Evolutionary conservation across 2,329 filamentous ascomycete species (phyloP).

Genomic region (Aspergillus sp.): DNA sequence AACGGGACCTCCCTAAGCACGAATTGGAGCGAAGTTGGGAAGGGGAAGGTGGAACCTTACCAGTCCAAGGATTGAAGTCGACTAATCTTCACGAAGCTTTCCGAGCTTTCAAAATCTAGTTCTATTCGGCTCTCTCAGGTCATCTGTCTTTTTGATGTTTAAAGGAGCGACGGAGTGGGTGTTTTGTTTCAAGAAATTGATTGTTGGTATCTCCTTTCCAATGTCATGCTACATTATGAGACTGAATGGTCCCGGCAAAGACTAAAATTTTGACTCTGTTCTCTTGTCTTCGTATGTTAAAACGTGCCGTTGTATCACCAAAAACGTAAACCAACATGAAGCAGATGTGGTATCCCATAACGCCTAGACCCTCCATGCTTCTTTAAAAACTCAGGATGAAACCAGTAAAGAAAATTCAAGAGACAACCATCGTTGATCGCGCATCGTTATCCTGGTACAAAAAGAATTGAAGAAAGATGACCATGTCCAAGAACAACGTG

Average conservation of each 20-base stretch:
- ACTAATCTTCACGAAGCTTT: neutral
- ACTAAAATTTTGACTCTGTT: neutral
- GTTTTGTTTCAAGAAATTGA: neutral
- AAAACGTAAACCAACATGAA: neutral
- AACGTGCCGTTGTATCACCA: neutral
- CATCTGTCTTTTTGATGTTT: neutral
- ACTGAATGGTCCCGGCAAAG: neutral
- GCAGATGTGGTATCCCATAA: neutral
- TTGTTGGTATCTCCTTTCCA: neutral
- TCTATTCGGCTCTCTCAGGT: neutral
- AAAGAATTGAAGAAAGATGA: slow-evolving; percentile 90
- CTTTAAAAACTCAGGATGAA: neutral
- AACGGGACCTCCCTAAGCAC: slow-evolving; percentile 92
- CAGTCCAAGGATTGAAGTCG: slow-evolving; percentile 23
- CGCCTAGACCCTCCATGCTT: neutral
- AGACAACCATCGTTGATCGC: slow-evolving; percentile 1
- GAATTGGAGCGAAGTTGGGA: slow-evolving; percentile 80
- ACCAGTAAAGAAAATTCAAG: neutral
- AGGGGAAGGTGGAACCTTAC: slow-evolving; percentile 62
- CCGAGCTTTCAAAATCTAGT: too few relatives aligned
- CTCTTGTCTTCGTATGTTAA: neutral
- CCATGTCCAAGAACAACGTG: slow-evolving; percentile 79
- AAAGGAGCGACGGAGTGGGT: neutral
- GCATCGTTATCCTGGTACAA: slow-evolving; percentile 60
- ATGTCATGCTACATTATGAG: neutral